phyloP scores from a whole-genome alignment of 2,329 filamentous ascomycete genomes.

The Epichloe sylvatica region DNA sequence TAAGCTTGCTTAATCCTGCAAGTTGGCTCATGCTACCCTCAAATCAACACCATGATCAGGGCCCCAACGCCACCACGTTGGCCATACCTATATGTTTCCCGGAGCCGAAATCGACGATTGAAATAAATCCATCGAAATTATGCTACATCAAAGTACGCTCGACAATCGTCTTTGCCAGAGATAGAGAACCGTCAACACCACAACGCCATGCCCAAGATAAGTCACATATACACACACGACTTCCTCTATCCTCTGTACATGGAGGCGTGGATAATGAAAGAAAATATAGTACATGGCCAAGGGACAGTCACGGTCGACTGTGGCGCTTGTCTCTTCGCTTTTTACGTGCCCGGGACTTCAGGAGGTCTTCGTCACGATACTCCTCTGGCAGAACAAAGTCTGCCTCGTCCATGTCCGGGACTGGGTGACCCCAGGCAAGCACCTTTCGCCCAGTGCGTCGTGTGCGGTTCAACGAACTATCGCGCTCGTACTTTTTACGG shows the following conservation, averaged over 20 bases:
- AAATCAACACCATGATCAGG: background rate
- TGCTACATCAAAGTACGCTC: background rate
- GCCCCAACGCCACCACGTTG: background rate
- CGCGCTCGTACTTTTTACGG: constrained; percentile 66
- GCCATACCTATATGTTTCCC: background rate
- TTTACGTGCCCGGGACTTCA: constrained; percentile 48
- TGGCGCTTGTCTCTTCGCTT: constrained; percentile 46
- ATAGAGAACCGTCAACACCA: background rate
- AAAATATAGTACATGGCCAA: background rate
- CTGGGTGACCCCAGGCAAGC: constrained; percentile 65
- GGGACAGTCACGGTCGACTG: constrained; percentile 23
- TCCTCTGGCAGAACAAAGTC: constrained; percentile 68
- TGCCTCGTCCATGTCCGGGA: constrained; percentile 56
- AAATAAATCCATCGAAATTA: background rate
- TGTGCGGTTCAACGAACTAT: constrained; percentile 59
- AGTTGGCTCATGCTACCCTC: background rate
- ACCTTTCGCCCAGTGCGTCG: constrained; percentile 56
- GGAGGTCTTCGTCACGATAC: constrained; percentile 39
- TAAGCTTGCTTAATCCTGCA: background rate
- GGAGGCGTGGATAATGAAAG: background rate
- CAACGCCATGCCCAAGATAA: constrained; percentile 2
- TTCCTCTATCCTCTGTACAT: background rate
- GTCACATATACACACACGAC: background rate
- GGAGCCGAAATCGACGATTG: background rate
- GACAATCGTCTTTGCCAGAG: background rate